Evolutionary conservation across 1,284 basidiomycete genomes (phyloP), one percentile per base, ranked within the genome.

Genomic region (Cryptococcus sp.): DNA sequence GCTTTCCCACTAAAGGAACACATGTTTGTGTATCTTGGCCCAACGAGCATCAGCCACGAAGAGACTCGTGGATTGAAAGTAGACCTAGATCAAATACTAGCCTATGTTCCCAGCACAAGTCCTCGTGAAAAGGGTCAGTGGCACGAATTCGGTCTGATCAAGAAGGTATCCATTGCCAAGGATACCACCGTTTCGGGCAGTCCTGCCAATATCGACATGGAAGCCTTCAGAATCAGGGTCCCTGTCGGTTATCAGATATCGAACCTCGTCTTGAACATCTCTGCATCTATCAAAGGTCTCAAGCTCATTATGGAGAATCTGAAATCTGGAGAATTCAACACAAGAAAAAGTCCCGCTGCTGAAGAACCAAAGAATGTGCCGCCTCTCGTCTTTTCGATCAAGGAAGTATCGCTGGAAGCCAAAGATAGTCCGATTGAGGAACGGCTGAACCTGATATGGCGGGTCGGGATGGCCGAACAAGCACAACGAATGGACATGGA

Each of bases 351-450:
- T 4, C 90, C 91, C 0, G 77, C 77, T 34, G 77, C 83, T 0
- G 89, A 92, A 69, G 78, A 75, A 1, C 82, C 89, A 0, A 93
- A 91, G 72, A 60, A 68, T 0, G 73, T 91, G 2, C 91, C 91
- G 0, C 77, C 79, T 43, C 65, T 96, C 40, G 76, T 76, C 2
- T 69, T 97, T 48, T 78, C 75, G 31, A 75, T 93, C 39, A 78
- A 82, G 22, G 78, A 77, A 45, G 59, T 90, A 41, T 82, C 81
- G 62, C 70, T 91, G 4, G 92, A 98, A 72, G 86, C 85, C n/a
- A 82, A 85, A 22, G 94, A 98, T 69, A 88, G 94, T 66, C 82
- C 85, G 0, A 83, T 97, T 51, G 94, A 98, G 74, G 83, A 83
- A 22, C 83, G 80, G 56, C 74, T 98, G 31, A 87, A 85, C 46